Percentiles rank a stretch among this genome's conserved stretches.
These are phyloP conservation scores for Trichoderma simmonsii DNA, from an alignment of 2,329 filamentous ascomycete genomes.

Conservation along the genomic window DNA sequence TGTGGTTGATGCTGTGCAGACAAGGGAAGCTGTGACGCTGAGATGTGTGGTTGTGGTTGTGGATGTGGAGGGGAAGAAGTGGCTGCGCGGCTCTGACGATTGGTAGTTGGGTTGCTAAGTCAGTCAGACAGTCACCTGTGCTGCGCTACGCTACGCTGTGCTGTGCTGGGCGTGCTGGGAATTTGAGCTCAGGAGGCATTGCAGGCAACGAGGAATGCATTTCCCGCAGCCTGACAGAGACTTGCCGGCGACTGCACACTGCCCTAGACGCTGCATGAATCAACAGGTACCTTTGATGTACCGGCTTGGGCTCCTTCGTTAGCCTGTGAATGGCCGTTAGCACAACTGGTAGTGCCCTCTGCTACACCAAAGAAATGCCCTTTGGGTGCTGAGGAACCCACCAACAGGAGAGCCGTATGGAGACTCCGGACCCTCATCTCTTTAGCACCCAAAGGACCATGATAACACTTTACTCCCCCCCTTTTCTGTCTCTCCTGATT, in stretches of 20 bases:
- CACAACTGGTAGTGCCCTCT: constrained; percentile 3
- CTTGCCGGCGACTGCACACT: background rate
- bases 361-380: background rate
- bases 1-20: background rate
- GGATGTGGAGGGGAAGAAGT: constrained; percentile 23
- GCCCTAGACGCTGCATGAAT: background rate
- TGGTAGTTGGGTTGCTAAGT: constrained; percentile 18
- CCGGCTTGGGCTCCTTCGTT: background rate
- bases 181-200: constrained; percentile 14
- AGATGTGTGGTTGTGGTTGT: constrained; percentile 15
- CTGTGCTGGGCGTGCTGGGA: constrained; percentile 2
- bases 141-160: background rate
- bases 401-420: background rate
- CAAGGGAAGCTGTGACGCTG: constrained; percentile 3
- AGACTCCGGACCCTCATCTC: background rate
- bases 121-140: background rate
- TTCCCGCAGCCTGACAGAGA: background rate
- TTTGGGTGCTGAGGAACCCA: constrained; percentile 6
- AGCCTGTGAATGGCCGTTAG: background rate
- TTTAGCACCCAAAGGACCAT: background rate
- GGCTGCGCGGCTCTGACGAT: constrained; percentile 20
- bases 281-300: background rate
- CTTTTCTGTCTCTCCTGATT: background rate
- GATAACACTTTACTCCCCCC: background rate
- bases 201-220: constrained; percentile 13